Evolutionary conservation across 2,329 filamentous ascomycete species (phyloP), one percentile per base, ranked within the genome.

Genomic region (Sclerotiophoma versabilis): DNA sequence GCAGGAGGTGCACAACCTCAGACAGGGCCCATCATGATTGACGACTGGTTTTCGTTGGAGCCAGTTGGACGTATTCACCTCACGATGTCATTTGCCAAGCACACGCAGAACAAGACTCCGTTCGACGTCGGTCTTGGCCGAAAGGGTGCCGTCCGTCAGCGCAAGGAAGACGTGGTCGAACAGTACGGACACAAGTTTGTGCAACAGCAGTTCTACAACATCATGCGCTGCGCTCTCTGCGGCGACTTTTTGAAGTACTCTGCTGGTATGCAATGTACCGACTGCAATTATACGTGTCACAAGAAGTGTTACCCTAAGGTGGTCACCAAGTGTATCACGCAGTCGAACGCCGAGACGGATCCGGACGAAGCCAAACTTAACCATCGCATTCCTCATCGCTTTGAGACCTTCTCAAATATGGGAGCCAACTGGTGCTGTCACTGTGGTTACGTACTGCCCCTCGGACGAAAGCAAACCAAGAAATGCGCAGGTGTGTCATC

Each of bases 321-420:
- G 39, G 95, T 99, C 66, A 99, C 95, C 60, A 99, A 99, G 78
- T 99, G 95, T 80, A 99, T 99, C 76, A 98, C 93, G 80, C 98
- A 99, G 76, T 97, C 93, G 59, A 99, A 99, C 73, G 93, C 95
- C 60, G 95, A 99, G 76, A 96, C 92, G 5, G 95, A 99, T 75
- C 93, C 95, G 19, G 95, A 99, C 77, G 95, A 99, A 77, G 95
- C 97, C 78, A 99, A 98, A 82, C 96, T 99, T 85, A 99, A 99
- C 75, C 95, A 99, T 75, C 91, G 95, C 62, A 99, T 99, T 72
- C 95, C 95, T 8, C 95, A 99, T 84, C 89, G 95, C 48, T 99
- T 98, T 81, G 88, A 93, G 69, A 87, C 90, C n/a, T 99, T 96
- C 75, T 92, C 92, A 62, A 99, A 99, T 71, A 91, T 99, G 78